Base-by-base conservation (phyloP, 2,329 filamentous ascomycete genomes). In the Alternaria atra region DNA sequence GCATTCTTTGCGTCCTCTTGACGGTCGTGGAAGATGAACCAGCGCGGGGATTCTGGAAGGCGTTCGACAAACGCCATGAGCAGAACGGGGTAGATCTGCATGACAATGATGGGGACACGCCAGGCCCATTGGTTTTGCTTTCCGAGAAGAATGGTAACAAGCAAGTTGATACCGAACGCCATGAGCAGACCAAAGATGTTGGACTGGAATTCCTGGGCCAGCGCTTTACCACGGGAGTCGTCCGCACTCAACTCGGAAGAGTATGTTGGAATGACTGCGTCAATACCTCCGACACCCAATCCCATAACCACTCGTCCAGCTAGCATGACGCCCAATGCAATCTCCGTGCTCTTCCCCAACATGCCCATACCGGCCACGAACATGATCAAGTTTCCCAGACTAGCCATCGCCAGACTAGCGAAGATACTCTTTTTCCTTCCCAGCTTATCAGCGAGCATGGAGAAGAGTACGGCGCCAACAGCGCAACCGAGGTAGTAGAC, bases 401-500 rank as follows among this genome's bases (percentile, higher is more conserved):
- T 79, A 1, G 85, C 84, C 0, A 81, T 84, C 0, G 82, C 81
- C 8, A 89, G 79, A 67, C 85, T 88, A 9, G 79, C 77, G 63
- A 87, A 86, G 42, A 89, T 86, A 17, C 82, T 82, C 34, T 80
- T 81, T 71, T 86, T 88, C 10, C 86, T 80, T 7, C 86, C 86
- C 51, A 80, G 79, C 44, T 72, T 77, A 65, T 89, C 86, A 6
- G 86, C 85, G 23, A 85, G 76, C 68, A 79, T 82, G n/a, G 84
- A 86, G 63, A 87, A 86, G 20, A 87, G 64, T 1, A 88, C 82
- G 2, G 86, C 85, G 13, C 87, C 86, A 3, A 85, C 73, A 4
- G 86, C 81, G 66, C 86, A 88, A n/a, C 86, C 86, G 6, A 89
- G 82, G 65, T 89, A 89, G 78, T 89, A 89, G 30, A 89, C 80